These are phyloP conservation scores for Trichoderma polysporum DNA, from an alignment of 2,329 filamentous ascomycete species.

Conservation along the genomic window DNA sequence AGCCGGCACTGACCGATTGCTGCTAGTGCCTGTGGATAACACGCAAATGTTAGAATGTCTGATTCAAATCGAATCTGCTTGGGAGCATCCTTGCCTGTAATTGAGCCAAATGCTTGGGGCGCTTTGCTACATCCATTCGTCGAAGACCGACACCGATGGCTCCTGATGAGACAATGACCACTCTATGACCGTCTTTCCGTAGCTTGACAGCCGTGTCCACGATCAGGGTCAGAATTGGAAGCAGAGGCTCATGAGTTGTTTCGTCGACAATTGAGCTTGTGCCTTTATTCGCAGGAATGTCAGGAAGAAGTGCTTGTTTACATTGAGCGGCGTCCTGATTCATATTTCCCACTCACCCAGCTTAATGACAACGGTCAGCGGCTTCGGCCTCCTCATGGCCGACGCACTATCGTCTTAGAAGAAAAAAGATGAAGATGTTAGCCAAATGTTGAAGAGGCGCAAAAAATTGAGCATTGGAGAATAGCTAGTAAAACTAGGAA, in stretches of 20 bases:
- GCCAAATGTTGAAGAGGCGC: not conserved
- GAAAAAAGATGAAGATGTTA: not conserved
- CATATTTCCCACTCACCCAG: constrained; percentile 60
- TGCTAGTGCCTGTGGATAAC: constrained; percentile 67
- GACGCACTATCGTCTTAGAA: constrained; percentile 21
- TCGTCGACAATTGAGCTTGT: constrained; percentile 99
- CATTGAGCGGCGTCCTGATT: not conserved
- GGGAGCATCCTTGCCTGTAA: constrained; percentile 60
- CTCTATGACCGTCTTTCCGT: constrained; percentile 85
- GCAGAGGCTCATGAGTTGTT: constrained; percentile 85
- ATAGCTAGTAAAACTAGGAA: not conserved
- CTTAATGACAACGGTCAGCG: constrained; percentile 71
- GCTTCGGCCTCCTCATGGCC: constrained; percentile 64
- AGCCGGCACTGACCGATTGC: constrained; percentile 95
- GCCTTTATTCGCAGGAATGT: constrained; percentile 51
- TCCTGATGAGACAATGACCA: constrained; percentile 94
- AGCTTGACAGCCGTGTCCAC: constrained; percentile 91
- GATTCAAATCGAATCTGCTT: not conserved
- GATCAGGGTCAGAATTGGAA: constrained; percentile 87
- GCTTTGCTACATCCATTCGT: constrained; percentile 82
- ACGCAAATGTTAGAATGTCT: constrained; percentile 4
- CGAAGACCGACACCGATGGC: constrained; percentile 92
- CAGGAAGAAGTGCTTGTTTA: not conserved
- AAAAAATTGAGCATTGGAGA: not conserved
- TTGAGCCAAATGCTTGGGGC: constrained; percentile 86